Percentiles rank a stretch among this genome's conserved stretches.
Conservation (phyloP, 129 eudicot genomes). For the Arctium minus region DNA sequence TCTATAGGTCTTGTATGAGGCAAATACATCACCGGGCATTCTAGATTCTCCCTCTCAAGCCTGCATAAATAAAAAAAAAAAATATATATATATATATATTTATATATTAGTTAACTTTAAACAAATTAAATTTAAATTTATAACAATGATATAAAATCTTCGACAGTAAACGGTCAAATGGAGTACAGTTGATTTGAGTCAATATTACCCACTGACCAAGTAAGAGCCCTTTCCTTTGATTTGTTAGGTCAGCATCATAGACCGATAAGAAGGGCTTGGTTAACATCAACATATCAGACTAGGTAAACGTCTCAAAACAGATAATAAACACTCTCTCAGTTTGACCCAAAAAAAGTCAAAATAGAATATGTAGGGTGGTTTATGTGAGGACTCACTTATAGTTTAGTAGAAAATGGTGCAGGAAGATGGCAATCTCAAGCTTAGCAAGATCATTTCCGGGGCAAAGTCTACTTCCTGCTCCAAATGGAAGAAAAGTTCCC, state of each 20-base stretch:
- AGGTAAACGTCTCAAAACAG: not conserved
- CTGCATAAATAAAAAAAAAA: constrained; percentile 15
- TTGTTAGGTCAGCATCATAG: not conserved
- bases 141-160: not conserved
- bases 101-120: not conserved
- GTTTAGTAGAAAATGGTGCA: constrained; percentile 75
- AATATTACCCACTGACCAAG: not conserved
- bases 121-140: too few species aligned
- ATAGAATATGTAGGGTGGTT: not conserved
- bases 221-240: not conserved
- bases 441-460: constrained; percentile 96
- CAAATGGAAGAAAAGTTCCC: constrained; percentile 84
- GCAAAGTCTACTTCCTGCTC: constrained; percentile 85
- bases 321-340: not conserved
- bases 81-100: not conserved
- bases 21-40: constrained; percentile 40
- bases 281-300: not conserved
- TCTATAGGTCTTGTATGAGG: constrained; percentile 88
- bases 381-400: constrained; percentile 53
- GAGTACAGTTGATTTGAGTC: not conserved
- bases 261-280: not conserved
- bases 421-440: constrained; percentile 78
- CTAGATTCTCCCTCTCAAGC: constrained; percentile 66
- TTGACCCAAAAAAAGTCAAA: constrained; percentile 9
- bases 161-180: not conserved